Evolutionary conservation across 1,284 basidiomycete species (phyloP).

Genomic region (Vanrija humicola): DNA sequence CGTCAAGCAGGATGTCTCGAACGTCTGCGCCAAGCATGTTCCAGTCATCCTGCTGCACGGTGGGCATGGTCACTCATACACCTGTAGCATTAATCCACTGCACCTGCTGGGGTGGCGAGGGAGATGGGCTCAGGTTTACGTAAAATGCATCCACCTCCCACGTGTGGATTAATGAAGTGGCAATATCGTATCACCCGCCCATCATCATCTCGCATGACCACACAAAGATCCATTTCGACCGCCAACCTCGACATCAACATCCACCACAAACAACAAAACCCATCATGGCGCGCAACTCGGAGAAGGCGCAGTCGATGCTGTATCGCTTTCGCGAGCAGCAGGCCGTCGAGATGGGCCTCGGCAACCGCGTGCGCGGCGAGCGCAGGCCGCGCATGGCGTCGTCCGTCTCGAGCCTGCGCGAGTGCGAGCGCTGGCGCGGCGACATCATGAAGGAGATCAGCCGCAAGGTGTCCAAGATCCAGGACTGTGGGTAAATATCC

Average conservation of each 20-base stretch:
- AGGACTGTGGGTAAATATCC: slow-evolving; percentile 67
- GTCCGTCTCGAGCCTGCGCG: slow-evolving; percentile 80
- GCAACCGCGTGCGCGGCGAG: slow-evolving; percentile 62
- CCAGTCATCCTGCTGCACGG: too few species aligned
- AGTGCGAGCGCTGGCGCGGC: slow-evolving; percentile 93
- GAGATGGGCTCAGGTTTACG: too few species aligned
- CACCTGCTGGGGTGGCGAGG: too few species aligned
- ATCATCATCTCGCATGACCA: not conserved
- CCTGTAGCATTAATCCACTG: too few species aligned
- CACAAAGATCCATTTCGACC: not conserved
- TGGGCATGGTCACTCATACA: too few species aligned
- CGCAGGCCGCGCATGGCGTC: slow-evolving; percentile 85
- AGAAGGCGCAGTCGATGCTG: slow-evolving; percentile 97
- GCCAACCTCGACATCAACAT: not conserved
- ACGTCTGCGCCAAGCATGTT: too few species aligned
- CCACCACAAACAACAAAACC: slow-evolving; percentile 8
- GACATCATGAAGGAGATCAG: slow-evolving; percentile 93
- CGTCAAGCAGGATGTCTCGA: too few species aligned
- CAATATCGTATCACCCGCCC: not conserved
- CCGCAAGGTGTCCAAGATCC: slow-evolving; percentile 94
- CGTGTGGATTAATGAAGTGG: too few species aligned
- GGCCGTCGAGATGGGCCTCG: slow-evolving; percentile 87
- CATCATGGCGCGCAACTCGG: slow-evolving; percentile 81
- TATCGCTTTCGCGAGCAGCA: slow-evolving; percentile 98
- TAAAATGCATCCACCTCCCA: too few species aligned